A percentile compares a stretch with the other conserved stretches of the same genome.
Conservation (phyloP, 2,329 filamentous ascomycete species). For the Pestalotiopsis sp. region DNA sequence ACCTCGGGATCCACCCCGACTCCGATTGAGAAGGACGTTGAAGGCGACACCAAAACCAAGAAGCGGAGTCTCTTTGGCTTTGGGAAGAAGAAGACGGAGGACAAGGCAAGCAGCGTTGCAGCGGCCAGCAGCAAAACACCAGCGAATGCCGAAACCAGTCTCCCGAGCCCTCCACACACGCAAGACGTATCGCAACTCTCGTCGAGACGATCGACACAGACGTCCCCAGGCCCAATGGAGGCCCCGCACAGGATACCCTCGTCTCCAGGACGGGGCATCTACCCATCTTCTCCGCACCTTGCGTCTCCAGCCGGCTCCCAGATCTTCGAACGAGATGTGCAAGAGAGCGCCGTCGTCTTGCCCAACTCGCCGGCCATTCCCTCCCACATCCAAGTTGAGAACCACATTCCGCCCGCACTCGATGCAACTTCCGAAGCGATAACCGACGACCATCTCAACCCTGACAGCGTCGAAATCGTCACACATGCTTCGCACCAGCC, state of each 20-base stretch:
- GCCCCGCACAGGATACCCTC: conserved; percentile 52
- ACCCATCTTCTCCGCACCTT: conserved; percentile 71
- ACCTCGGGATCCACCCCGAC: conserved; percentile 34
- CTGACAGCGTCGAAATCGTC: conserved; percentile 89
- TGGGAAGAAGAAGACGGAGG: conserved; percentile 61
- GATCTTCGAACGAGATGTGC: conserved; percentile 95
- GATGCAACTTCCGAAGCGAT: conserved; percentile 92
- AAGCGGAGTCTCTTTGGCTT: conserved; percentile 63
- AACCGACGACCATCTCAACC: conserved; percentile 81
- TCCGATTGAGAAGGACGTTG: conserved; percentile 25
- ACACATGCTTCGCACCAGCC: conserved; percentile 84
- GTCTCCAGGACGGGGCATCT: conserved; percentile 66
- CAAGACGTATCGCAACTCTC: conserved; percentile 36
- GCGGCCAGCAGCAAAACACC: conserved; percentile 30
- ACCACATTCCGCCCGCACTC: conserved; percentile 88
- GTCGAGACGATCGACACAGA: conserved; percentile 38
- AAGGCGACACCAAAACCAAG: conserved; percentile 42
- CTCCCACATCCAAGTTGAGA: conserved; percentile 89
- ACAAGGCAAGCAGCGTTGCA: conserved; percentile 31
- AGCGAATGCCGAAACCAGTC: conserved; percentile 30
- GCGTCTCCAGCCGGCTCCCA: conserved; percentile 76
- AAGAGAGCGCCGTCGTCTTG: conserved; percentile 70
- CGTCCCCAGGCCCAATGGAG: conserved; percentile 45
- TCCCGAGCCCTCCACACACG: conserved; percentile 32
- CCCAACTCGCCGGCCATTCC: conserved; percentile 86